Base-by-base conservation (phyloP, 768 basidiomycete species). In the Kwoniella bestiolae region DNA sequence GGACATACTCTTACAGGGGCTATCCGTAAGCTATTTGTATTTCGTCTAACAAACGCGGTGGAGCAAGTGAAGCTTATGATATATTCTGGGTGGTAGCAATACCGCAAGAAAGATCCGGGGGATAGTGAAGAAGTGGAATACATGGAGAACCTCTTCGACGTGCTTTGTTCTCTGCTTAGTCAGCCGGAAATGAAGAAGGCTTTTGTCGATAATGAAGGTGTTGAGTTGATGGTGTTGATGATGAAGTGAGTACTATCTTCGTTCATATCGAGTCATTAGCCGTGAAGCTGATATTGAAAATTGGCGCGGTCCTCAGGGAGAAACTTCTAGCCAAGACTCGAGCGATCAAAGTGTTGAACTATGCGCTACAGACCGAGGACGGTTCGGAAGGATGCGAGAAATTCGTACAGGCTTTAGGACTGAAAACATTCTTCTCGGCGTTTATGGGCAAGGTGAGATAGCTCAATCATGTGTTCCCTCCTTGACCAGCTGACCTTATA, bases 191-290 rank as follows among this genome's bases (percentile, higher is more conserved):
- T 90, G 78, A 98, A 97, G 81, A 80, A 85, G 18, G 81, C 88
- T 3, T 98, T 99, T 82, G 82, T 93, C n/a, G 86, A 88, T 9
- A 89, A 89, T 21, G 96, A 99, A 80, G 96, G 96, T 1, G 87
- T 93, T 14, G 96, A 99, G 73, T 85, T 99, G 34, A 97, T 98
- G 94, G 86, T 96, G n/a, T 84, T 98, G 68, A 90, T 96, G 86
- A 94, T 97, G 90, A 95, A 90, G 93, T 94, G 71, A 23, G 56
- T 16, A 6, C 16, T 16, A 35, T 25, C n/a, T n/a, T 12, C 25
- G 14, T 14, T 21, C 34, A 41, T 63, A 12, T 23, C 12, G 25
- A 7, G 31, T 47, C 12, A 41, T 16, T 14, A 49, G n/a, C 41
- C 4, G n/a, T n/a, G 9, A 5, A 28, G 31, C 26, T 26, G 44